A percentile compares a stretch with the other conserved stretches of the same genome.
These are phyloP conservation scores for Clonostachys byssicola DNA, from an alignment of 2,329 filamentous ascomycete genomes.

Conservation along the genomic window DNA sequence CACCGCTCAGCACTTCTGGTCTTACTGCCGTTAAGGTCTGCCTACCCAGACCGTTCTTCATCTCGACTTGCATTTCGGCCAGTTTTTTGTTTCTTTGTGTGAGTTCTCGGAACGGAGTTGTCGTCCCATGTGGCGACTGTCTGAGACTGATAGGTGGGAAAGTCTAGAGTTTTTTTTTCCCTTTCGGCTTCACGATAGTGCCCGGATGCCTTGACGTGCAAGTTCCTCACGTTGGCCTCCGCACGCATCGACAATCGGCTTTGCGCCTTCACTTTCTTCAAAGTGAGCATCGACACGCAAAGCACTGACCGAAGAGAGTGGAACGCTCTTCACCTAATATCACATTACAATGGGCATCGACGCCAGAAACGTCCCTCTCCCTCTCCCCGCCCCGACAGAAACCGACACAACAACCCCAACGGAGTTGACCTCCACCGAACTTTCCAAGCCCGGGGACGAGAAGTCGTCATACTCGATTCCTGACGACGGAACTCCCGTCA, in stretches of 20 bases:
- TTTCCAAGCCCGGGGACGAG: conserved; percentile 64
- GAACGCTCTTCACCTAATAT: no score
- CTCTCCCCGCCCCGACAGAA: conserved; percentile 76
- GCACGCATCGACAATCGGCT: no score
- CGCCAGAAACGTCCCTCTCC: conserved; percentile 49
- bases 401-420: conserved; percentile 63
- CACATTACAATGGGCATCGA: conserved; percentile 44
- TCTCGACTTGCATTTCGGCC: neutral
- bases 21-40: neutral
- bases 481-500: conserved; percentile 86
- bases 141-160: conserved; percentile 1
- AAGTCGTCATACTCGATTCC: conserved; percentile 77
- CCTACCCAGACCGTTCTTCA: neutral
- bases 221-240: no score
- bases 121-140: conserved; percentile 1
- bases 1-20: neutral
- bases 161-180: neutral
- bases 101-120: neutral
- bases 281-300: no score
- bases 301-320: no score
- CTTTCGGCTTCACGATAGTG: neutral
- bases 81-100: neutral
- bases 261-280: no score
- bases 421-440: conserved; percentile 59
- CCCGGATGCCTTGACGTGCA: no score